phyloP scores from a whole-genome alignment of 805 yeast species.

The Saturnispora halmiae region DNA sequence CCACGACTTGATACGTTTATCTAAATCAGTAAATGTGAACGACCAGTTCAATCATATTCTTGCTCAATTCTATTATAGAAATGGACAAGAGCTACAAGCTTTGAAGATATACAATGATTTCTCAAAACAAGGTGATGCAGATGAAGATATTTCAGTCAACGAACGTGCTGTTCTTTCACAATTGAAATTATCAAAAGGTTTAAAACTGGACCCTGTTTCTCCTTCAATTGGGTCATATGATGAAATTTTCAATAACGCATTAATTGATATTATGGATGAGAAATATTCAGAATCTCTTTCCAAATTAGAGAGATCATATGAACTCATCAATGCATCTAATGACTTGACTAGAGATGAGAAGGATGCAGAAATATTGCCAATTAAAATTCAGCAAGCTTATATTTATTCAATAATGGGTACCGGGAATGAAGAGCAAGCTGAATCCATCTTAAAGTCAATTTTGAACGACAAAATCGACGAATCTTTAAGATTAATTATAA shows the following conservation, averaged over 20 bases:
- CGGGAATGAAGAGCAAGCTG: slow-evolving; percentile 28
- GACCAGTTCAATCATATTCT: slow-evolving; percentile 33
- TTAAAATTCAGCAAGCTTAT: slow-evolving; percentile 50
- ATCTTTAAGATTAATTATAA: slow-evolving; percentile 33
- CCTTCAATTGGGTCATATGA: slow-evolving; percentile 37
- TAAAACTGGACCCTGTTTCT: neutral
- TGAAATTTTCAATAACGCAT: slow-evolving; percentile 49
- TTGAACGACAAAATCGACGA: slow-evolving; percentile 32
- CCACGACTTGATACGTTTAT: slow-evolving; percentile 19
- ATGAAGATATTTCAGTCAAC: slow-evolving; percentile 48
- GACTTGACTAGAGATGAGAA: slow-evolving; percentile 38
- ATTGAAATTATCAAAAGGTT: slow-evolving; percentile 15
- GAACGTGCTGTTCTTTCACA: slow-evolving; percentile 63
- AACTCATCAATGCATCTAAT: slow-evolving; percentile 31
- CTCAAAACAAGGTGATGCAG: slow-evolving; percentile 22
- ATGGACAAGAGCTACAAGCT: slow-evolving; percentile 39
- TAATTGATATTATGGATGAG: slow-evolving; percentile 37
- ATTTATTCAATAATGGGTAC: slow-evolving; percentile 35
- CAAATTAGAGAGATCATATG: slow-evolving; percentile 26
- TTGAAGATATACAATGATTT: slow-evolving; percentile 37
- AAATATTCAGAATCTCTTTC: slow-evolving; percentile 34
- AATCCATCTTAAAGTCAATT: slow-evolving; percentile 28
- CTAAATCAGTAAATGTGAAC: slow-evolving; percentile 5
- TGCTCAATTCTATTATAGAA: slow-evolving; percentile 45
- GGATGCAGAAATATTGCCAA: slow-evolving; percentile 48